These are phyloP conservation scores for Nitzschia sp. DNA, from an alignment of 108 stramenopile species.

Conservation along the genomic window DNA sequence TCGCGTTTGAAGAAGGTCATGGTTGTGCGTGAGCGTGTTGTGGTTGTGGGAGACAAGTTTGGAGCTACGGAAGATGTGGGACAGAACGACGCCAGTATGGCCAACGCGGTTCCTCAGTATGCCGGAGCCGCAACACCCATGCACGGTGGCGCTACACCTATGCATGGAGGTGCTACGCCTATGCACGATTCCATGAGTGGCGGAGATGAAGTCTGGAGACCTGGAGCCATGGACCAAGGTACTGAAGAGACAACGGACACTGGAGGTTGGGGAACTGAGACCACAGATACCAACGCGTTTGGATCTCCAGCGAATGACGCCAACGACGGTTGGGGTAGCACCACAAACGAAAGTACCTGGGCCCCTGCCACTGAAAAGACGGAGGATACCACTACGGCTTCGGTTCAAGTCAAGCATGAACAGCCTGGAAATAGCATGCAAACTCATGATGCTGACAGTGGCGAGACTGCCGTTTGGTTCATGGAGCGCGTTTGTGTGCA, in stretches of 20 bases:
- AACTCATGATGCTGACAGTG: slow-evolving; percentile 53
- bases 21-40: slow-evolving; percentile 83
- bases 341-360: slow-evolving; percentile 51
- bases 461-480: slow-evolving; percentile 86
- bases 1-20: slow-evolving; percentile 89
- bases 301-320: slow-evolving; percentile 43
- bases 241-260: slow-evolving; percentile 18
- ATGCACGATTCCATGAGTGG: slow-evolving; percentile 62
- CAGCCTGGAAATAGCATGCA: slow-evolving; percentile 33
- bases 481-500: slow-evolving; percentile 91
- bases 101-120: slow-evolving; percentile 39
- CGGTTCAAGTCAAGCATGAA: slow-evolving; percentile 40
- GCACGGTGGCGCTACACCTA: slow-evolving; percentile 85
- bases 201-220: slow-evolving; percentile 86
- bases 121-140: slow-evolving; percentile 77
- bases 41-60: slow-evolving; percentile 87
- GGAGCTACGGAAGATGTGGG: slow-evolving; percentile 74
- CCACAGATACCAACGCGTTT: slow-evolving; percentile 18
- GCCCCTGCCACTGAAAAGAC: slow-evolving; percentile 45
- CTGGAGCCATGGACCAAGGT: slow-evolving; percentile 60
- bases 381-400: slow-evolving; percentile 15
- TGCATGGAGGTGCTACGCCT: slow-evolving; percentile 88
- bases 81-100: slow-evolving; percentile 24
- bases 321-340: slow-evolving; percentile 54
- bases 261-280: slow-evolving; percentile 49